Base-by-base conservation (phyloP, 2,329 filamentous ascomycete species). In the Leptodontidium sp. region DNA sequence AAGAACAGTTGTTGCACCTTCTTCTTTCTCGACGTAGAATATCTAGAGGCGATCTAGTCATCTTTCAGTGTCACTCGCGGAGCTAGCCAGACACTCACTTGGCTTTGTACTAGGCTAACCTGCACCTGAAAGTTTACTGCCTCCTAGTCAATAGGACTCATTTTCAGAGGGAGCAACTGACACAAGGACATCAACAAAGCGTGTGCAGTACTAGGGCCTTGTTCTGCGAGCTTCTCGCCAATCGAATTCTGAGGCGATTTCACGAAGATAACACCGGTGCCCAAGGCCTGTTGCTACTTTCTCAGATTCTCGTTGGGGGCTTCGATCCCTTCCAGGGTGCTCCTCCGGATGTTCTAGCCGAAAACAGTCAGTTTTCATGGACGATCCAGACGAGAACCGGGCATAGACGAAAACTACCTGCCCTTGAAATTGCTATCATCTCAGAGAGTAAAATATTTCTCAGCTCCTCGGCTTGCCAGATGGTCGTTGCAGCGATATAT, bases 311-410 rank as follows among this genome's bases (percentile, higher is more conserved):
- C 24, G 91, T 97, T 15, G 91, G 92, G 17, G 91, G 92, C 15
- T 96, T 97, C 75, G 91, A 94, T 75, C 93, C 93, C 1, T 96
- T 96, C 75, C 93, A 96, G 80, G 93, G 93, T 73, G 92, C 92
- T 0, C 93, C 93, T 0, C 81, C 84, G 0, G 86, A 91, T 66
- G 85, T 94, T 50, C 84, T 87, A 45, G 82, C 84, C 17, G 85
- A 91, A 72, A 88, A 86, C 38, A 72, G 62, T 21, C 80, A 81
- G 40, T 21, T 78, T 77, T 55, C 79, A 80, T 68, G 82, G 2
- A 79, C 83, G 2, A 79, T 82, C 47, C 80, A 81, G 15, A 79
- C 82, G 62, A 80, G 82, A 52, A 75, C 69, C 14, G 84, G 84
- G 7, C 81, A 83, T 61, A 84, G 87, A 68, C 68, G 77, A 64